Conservation (phyloP, 2,329 filamentous ascomycete genomes). For the Aspergillus fructus region DNA sequence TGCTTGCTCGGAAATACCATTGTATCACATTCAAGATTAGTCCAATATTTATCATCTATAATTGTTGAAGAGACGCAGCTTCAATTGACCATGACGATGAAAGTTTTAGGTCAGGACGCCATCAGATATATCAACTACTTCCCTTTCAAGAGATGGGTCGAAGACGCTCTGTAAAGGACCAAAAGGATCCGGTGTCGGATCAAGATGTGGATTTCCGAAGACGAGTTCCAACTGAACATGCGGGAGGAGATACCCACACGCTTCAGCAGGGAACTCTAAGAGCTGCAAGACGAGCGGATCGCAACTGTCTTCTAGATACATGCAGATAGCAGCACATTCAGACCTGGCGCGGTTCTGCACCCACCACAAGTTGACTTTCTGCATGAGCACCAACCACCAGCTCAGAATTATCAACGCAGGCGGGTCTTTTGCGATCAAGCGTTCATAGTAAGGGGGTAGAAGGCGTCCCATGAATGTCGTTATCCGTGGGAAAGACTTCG, state of each 20-base stretch:
- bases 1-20: too few relatives aligned
- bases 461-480: conserved; percentile 37
- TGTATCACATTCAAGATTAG: too few relatives aligned
- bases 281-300: conserved; percentile 29
- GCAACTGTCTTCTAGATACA: conserved; percentile 32
- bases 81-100: too few relatives aligned
- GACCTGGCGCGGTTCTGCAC: conserved; percentile 29
- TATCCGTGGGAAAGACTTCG: conserved; percentile 25
- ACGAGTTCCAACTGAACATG: conserved; percentile 16
- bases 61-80: too few relatives aligned
- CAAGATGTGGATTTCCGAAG: too few relatives aligned
- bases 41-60: too few relatives aligned
- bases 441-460: conserved; percentile 27
- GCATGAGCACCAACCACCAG: conserved; percentile 36
- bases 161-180: not conserved
- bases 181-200: not conserved
- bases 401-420: conserved; percentile 34
- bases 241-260: conserved; percentile 32
- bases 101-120: not conserved
- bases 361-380: conserved; percentile 29
- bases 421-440: conserved; percentile 31
- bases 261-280: conserved; percentile 34
- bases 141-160: not conserved
- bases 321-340: conserved; percentile 39
- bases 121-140: not conserved